Base-by-base conservation (phyloP, 176 grass and related monocot genomes). In the Alloteropsis semialata region DNA sequence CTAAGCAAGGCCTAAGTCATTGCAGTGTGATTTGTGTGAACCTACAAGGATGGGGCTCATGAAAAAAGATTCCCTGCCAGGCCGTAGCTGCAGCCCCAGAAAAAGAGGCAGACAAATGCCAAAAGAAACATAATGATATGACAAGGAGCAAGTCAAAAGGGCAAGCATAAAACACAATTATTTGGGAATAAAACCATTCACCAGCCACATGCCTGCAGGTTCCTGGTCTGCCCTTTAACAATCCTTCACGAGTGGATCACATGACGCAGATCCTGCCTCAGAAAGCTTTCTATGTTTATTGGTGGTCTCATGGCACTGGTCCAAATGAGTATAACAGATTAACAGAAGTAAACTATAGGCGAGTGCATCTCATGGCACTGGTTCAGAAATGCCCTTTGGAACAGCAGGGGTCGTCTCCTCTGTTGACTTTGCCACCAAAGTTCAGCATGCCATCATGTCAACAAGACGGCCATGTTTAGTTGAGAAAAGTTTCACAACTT, bases 141-240 rank as follows among this genome's bases (percentile, higher is more conserved):
- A 53, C 63, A 43, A 16, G 42, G 58, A 60, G 24, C 57, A 82
- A 78, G 88, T 86, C 88, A 86, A 90, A 86, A 78, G 79, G 58
- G n/a, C 39, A 49, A 32, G 22, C 78, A 49, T 72, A 68, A 76
- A 81, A 69, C 78, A 86, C 33, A 74, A 82, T 72, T 82, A 77
- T 90, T 82, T 82, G 61, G 30, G 83, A 90, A 86, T 78, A 78
- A 82, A 86, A 78, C 79, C 73, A 78, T 82, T 39, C 78, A 79
- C 84, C 79, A 59, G 65, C 73, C 73, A 73, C 84, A 67, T 65
- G 70, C 25, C 18, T 55, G 71, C 3, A 36, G 50, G 59, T 82
- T 64, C 42, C 41, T 49, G 76, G 41, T 50, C 57, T 70, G 21
- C 82, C 7, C 46, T 81, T 76, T 71, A 86, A 67, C 38, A 82